A percentile compares a stretch with the other conserved stretches of the same genome.
These are phyloP conservation scores for Bipolaris oryzae DNA, from an alignment of 2,329 filamentous ascomycete species.

Conservation along the genomic window DNA sequence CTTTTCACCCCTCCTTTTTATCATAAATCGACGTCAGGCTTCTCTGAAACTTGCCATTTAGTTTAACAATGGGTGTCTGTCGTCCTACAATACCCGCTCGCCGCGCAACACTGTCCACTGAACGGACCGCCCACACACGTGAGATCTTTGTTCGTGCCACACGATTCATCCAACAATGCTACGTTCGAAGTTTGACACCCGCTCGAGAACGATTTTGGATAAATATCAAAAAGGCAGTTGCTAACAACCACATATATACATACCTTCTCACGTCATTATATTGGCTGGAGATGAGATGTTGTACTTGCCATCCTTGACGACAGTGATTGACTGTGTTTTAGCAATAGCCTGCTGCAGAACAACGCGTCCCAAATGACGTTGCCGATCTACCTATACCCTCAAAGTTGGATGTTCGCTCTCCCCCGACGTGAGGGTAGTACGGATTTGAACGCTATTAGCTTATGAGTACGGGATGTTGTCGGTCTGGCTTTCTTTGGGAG, in stretches of 20 bases:
- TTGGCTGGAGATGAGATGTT: background rate
- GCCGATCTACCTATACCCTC: slow-evolving; percentile 59
- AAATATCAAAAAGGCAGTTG: background rate
- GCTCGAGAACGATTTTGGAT: background rate
- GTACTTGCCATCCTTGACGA: background rate
- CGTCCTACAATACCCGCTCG: background rate
- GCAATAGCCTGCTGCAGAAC: background rate
- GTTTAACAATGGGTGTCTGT: background rate
- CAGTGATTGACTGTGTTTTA: background rate
- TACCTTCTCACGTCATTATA: background rate
- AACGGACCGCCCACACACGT: background rate
- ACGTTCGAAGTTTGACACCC: background rate
- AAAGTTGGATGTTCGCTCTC: slow-evolving; percentile 64
- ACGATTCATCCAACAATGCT: background rate
- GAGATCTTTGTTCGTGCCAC: background rate
- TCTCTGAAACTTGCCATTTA: background rate
- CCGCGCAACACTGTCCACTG: background rate
- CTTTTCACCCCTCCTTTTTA: background rate
- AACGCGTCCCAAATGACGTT: background rate
- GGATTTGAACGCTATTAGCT: slow-evolving; percentile 58
- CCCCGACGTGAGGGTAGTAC: slow-evolving; percentile 58
- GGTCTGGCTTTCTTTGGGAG: slow-evolving; percentile 29
- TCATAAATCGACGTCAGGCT: background rate
- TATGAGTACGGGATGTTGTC: slow-evolving; percentile 51
- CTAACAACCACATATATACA: background rate